Evolutionary conservation across 2,329 filamentous ascomycete genomes (phyloP), one percentile per base, ranked within the genome.

Genomic region (Alternaria atra): DNA sequence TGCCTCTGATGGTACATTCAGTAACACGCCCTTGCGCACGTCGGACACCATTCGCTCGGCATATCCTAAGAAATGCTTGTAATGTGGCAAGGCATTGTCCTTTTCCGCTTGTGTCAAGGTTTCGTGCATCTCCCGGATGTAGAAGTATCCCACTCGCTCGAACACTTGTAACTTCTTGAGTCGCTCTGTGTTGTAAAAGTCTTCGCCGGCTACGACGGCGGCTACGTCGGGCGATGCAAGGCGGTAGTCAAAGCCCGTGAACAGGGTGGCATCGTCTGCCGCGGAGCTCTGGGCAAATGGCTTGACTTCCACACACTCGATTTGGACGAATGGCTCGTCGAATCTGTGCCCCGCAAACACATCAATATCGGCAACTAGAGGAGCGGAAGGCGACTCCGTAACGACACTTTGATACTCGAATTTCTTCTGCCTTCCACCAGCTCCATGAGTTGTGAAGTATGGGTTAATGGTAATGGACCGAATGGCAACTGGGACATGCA

Each of bases 401-500:
- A 43, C 57, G 43, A 55, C 34, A 13, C 29, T 55, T 51, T 60
- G 42, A 44, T 58, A 58, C 55, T 47, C 42, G 15, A 55, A 55
- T 35, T 25, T 29, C 30, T 30, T 55, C n/a, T 15, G 32, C 15
- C n/a, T 48, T 30, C 42, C 51, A 15, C 55, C 44, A 43, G 52
- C 55, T 17, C 55, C 58, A 17, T 54, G 43, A 51, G 47, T n/a
- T 57, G 57, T 50, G 27, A 29, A 29, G 27, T 29, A 29, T 7
- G 61, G 64, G 39, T 74, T 74, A n/a, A 77, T 58, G 3, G 51
- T 43, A 13, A 77, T 68, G 12, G 42, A 34, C 2, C 54, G n/a
- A 30, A 78, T 70, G 8, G 23, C 47, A 44, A 65, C 60, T 2
- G 69, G 69, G 1, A 78, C 48, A 37, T 75, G 67, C 10, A 74